Evolutionary conservation across 352 stramenopile species (phyloP), one percentile per base, ranked within the genome.

Genomic region (Phytophthora lateralis): DNA sequence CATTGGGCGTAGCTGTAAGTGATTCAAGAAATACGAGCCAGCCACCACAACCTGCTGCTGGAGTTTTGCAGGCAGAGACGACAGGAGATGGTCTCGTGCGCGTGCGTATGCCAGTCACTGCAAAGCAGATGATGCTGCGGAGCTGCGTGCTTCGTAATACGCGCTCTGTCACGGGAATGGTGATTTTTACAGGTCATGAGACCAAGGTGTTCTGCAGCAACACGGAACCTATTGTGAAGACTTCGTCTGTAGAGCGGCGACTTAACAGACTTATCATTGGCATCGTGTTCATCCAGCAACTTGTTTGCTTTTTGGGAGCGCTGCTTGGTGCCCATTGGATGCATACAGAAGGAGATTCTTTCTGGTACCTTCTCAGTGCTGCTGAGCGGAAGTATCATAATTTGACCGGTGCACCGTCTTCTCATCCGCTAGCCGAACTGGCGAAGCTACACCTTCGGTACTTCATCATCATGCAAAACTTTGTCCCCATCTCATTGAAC

Each of bases 401-500:
- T 21, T 17, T 71, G 29, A 68, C 41, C 41, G 51, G 39, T 0
- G 55, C 46, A 15, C 20, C 66, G 10, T 46, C 46, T 9, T 77
- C 73, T 26, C 78, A 89, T 43, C 72, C 75, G 15, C 69, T 85
- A 18, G 60, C 71, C 57, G 85, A 93, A 39, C 58, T 91, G 14
- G 39, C 96, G 15, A 87, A 91, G 39, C 45, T 98, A 15, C 89
- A 98, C 44, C 37, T 97, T 20, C 79, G 83, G 18, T 99, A 98
- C 68, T 94, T 99, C 46, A 97, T 98, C 26, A 92, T 99, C 65
- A 97, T 98, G 82, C 96, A 93, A 74, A 98, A 99, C 63, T 98
- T 99, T 71, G 91, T 99, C 15, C 97, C 97, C 18, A 93, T 99
- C 26, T 99, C 93, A 58, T 77, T 99, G n/a, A 99, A 99, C 68